Percentiles rank a stretch among this genome's conserved stretches.
Conservation (phyloP, 2,329 filamentous ascomycete genomes). For the Lasiodiplodia gonubiensis region DNA sequence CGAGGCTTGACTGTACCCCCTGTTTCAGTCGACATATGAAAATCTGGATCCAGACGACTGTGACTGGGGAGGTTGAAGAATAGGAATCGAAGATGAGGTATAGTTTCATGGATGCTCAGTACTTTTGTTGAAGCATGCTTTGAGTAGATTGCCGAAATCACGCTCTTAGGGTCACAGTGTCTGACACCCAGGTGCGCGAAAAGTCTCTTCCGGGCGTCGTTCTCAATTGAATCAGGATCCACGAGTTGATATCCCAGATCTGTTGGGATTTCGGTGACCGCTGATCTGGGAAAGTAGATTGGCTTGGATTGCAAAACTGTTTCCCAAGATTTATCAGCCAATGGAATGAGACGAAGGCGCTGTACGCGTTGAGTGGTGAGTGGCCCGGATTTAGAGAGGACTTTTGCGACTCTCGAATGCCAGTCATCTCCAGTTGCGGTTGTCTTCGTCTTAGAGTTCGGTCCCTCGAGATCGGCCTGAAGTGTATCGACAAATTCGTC, state of each 20-base stretch:
- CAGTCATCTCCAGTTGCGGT: not conserved
- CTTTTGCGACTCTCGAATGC: not conserved
- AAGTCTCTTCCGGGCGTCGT: not conserved
- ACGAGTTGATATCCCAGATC: not conserved
- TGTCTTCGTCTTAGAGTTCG: not conserved
- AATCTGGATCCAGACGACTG: not conserved
- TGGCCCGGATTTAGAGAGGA: no score
- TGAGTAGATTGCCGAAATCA: not conserved
- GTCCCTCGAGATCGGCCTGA: not conserved
- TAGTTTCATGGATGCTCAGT: not conserved
- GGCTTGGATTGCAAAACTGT: no score
- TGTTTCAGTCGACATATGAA: not conserved
- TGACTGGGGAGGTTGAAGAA: not conserved
- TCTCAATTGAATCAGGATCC: not conserved
- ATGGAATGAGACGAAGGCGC: not conserved
- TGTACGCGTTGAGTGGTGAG: not conserved
- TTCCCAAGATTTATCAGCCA: not conserved
- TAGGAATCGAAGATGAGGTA: not conserved
- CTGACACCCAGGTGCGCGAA: not conserved
- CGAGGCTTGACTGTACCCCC: not conserved
- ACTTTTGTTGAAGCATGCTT: not conserved
- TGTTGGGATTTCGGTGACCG: not conserved
- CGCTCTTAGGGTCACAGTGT: not conserved
- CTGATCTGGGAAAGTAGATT: not conserved
- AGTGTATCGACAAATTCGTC: not conserved